These are phyloP conservation scores for Nakaseomyces kungkrabaensis DNA, from an alignment of 1,139 yeast genomes.

Conservation along the genomic window DNA sequence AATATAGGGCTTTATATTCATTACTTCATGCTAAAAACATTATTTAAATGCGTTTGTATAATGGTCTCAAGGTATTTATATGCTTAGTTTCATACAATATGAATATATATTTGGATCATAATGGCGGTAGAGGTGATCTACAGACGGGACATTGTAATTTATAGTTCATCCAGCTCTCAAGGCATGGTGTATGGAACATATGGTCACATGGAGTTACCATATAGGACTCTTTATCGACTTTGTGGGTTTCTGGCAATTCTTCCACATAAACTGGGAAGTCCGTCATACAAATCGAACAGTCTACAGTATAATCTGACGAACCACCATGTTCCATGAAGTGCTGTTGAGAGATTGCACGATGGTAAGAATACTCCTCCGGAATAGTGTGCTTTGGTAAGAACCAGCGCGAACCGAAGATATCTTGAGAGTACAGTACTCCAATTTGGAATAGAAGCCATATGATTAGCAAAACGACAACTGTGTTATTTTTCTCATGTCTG, in stretches of 20 bases:
- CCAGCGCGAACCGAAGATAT: conserved; percentile 66
- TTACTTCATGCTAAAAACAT: too few relatives aligned
- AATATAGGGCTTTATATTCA: too few relatives aligned
- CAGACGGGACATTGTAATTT: conserved; percentile 92
- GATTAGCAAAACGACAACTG: conserved; percentile 37
- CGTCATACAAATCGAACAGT: conserved; percentile 88
- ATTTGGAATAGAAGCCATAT: conserved; percentile 54
- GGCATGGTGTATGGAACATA: conserved; percentile 76
- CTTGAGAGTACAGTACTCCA: conserved; percentile 48
- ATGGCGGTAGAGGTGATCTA: conserved; percentile 74
- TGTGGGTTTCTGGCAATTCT: conserved; percentile 24
- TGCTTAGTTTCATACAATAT: too few relatives aligned
- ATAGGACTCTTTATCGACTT: conserved; percentile 34
- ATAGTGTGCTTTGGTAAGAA: conserved; percentile 66
- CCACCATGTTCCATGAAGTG: conserved; percentile 27
- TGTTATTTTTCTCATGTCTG: conserved; percentile 48
- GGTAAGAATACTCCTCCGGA: conserved; percentile 71
- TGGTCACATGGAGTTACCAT: conserved; percentile 94
- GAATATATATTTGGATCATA: conserved; percentile 21
- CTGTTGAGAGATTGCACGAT: conserved; percentile 18
- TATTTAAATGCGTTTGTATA: too few relatives aligned
- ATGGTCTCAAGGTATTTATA: too few relatives aligned
- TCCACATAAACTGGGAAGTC: conserved; percentile 39
- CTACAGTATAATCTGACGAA: conserved; percentile 30
- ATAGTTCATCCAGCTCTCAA: conserved; percentile 90